Base-by-base conservation (phyloP, 345 rosid genomes). In the Melastoma malabathricum region DNA sequence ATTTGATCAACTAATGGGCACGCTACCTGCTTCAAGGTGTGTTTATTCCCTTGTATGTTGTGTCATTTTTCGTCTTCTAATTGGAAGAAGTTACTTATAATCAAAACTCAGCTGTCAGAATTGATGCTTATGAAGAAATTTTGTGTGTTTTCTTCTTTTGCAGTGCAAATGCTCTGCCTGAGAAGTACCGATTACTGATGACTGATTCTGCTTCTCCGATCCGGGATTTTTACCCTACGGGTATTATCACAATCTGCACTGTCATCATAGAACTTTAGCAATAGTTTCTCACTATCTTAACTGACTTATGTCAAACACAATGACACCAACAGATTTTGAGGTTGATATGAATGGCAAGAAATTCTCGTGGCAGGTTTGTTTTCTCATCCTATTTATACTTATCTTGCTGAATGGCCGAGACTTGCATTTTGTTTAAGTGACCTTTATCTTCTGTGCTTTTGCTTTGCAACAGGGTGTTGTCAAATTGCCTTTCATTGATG, bases 271-370 rank as follows among this genome's bases (percentile, higher is more conserved):
- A 12, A 18, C 50, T 29, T 18, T 57, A 25, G 18, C 18, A 13
- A 15, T 58, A n/a, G 25, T 14, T 27, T 50, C 9, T 54, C 18
- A 15, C 38, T 44, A 45, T 14, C 27, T 23, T 43, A 1, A 43
- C 50, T 50, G 48, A 47, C 59, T 61, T 57, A 22, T 10, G 25
- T 23, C 54, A 43, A 3, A 13, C 61, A 41, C 62, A 39, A 55
- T 54, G 63, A 13, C 68, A 9, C 65, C 51, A 46, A 53, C 90
- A 88, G 99, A 85, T 75, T 88, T 93, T 74, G 92, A 85, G 66
- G 64, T 85, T 54, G 99, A 93, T 77, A 85, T 93, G 99, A 86
- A 88, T 65, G 99, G 99, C 39, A 93, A 93, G 71, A 95, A 93
- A 56, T 88, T 83, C 38, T 75, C 97, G 16, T 93, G 97, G 97